Conservation (phyloP, 1,139 yeast species). For the Candida labiduridarum region DNA sequence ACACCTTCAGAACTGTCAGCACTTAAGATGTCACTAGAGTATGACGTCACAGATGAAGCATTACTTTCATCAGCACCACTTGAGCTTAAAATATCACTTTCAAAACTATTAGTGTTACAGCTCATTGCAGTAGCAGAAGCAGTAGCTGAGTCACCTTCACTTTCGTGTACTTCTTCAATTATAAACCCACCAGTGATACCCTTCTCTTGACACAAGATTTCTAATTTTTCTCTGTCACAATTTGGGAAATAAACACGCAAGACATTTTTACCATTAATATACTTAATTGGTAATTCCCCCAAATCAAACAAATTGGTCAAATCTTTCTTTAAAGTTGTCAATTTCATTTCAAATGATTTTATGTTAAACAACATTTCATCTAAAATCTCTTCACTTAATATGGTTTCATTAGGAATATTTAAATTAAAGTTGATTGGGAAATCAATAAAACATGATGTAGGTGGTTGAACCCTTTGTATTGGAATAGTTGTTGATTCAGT, state of each 20-base stretch:
- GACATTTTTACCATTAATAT: conserved; percentile 31
- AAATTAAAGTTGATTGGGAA: conserved; percentile 45
- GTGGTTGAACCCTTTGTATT: conserved; percentile 20
- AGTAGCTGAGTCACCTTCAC: neutral
- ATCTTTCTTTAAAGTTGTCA: conserved; percentile 38
- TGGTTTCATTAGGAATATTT: conserved; percentile 51
- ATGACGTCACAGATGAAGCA: conserved; percentile 2
- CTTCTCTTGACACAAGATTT: conserved; percentile 49
- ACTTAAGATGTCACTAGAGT: conserved; percentile 12
- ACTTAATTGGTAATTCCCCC: conserved; percentile 54
- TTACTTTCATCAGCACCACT: conserved; percentile 8
- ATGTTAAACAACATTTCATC: conserved; percentile 41
- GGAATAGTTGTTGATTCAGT: conserved; percentile 30
- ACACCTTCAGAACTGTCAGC: conserved; percentile 16
- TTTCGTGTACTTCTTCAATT: conserved; percentile 27
- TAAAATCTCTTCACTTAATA: conserved; percentile 50
- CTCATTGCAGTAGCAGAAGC: neutral
- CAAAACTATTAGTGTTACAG: conserved; percentile 11
- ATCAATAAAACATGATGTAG: conserved; percentile 54
- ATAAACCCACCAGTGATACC: conserved; percentile 54
- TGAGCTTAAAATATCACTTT: conserved; percentile 29
- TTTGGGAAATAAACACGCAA: conserved; percentile 61
- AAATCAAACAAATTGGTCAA: conserved; percentile 43
- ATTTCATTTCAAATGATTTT: conserved; percentile 33
- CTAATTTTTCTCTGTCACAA: conserved; percentile 54